Evolutionary conservation across 2,329 filamentous ascomycete species (phyloP).

Genomic region (Ceratocystis cacaofunesta): DNA sequence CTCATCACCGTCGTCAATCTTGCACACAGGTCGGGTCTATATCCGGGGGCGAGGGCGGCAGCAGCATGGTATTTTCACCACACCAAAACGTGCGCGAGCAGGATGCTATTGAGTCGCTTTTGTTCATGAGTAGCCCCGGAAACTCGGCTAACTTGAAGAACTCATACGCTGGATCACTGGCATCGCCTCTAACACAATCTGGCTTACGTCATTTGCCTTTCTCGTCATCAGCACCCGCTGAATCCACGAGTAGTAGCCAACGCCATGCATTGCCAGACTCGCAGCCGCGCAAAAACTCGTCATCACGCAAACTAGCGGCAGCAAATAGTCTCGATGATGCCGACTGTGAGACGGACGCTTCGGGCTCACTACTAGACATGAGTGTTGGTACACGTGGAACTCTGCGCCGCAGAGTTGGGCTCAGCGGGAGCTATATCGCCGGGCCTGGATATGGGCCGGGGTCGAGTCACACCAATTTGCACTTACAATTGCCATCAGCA

Average conservation of each 20-base stretch:
- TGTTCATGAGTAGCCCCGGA: constrained; percentile 69
- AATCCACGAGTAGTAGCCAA: constrained; percentile 18
- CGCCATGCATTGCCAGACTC: constrained; percentile 32
- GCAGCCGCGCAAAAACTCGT: constrained; percentile 37
- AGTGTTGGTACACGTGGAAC: neutral
- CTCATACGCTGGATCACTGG: constrained; percentile 31
- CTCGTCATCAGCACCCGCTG: neutral
- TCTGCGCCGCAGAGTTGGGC: constrained; percentile 13
- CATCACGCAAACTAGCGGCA: constrained; percentile 31
- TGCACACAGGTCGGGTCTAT: constrained; percentile 25
- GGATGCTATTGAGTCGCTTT: constrained; percentile 63
- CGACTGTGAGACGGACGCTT: constrained; percentile 25
- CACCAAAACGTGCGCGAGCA: constrained; percentile 59
- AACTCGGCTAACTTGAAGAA: constrained; percentile 51
- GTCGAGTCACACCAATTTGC: constrained; percentile 26
- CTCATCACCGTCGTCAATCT: constrained; percentile 21
- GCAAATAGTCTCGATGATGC: constrained; percentile 19
- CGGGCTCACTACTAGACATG: constrained; percentile 19
- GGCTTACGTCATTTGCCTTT: constrained; percentile 18
- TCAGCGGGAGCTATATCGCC: constrained; percentile 19
- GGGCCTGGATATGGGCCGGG: neutral
- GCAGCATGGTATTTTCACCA: constrained; percentile 45
- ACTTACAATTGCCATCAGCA: constrained; percentile 36
- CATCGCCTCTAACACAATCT: constrained; percentile 22
- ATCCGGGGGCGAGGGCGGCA: constrained; percentile 28